phyloP scores from a whole-genome alignment of 2,329 filamentous ascomycete genomes.

The Colletotrichum sp. region DNA sequence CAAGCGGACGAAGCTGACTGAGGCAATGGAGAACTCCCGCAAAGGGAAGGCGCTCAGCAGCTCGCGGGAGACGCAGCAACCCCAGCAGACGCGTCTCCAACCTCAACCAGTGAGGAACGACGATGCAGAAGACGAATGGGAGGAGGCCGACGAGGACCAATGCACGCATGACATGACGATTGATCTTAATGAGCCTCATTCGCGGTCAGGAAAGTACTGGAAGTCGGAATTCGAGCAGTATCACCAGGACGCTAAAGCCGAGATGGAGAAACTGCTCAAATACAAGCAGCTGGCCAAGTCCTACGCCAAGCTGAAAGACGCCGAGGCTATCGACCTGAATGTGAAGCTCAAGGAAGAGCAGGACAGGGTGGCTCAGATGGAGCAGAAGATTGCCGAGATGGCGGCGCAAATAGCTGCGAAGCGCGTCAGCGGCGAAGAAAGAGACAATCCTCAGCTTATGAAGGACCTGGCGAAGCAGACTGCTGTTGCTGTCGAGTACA shows the following conservation, averaged over 20 bases:
- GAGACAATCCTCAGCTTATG: constrained; percentile 52
- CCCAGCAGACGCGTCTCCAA: constrained; percentile 18
- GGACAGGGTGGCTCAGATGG: constrained; percentile 67
- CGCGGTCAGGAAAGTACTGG: constrained; percentile 80
- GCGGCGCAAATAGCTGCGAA: constrained; percentile 57
- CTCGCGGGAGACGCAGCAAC: constrained; percentile 7
- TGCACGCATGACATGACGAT: constrained; percentile 68
- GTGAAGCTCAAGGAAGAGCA: constrained; percentile 73
- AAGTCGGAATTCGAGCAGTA: constrained; percentile 79
- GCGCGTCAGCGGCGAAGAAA: constrained; percentile 40
- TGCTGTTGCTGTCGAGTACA: constrained; percentile 61
- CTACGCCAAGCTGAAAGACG: constrained; percentile 79
- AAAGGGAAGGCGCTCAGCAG: constrained; percentile 26
- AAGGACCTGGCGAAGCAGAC: constrained; percentile 64
- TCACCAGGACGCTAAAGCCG: constrained; percentile 71
- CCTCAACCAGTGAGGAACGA: constrained; percentile 15
- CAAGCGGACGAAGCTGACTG: constrained; percentile 49
- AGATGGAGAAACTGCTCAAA: constrained; percentile 78
- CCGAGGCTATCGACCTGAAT: constrained; percentile 69
- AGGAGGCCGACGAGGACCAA: constrained; percentile 46
- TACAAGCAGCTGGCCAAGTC: constrained; percentile 83
- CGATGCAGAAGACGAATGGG: constrained; percentile 54
- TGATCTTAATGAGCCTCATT: constrained; percentile 76
- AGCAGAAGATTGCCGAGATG: constrained; percentile 65
- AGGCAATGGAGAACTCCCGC: constrained; percentile 49